Evolutionary conservation across 306 rosid species (phyloP), one percentile per base, ranked within the genome.

Genomic region (Psophocarpus tetragonolobus): DNA sequence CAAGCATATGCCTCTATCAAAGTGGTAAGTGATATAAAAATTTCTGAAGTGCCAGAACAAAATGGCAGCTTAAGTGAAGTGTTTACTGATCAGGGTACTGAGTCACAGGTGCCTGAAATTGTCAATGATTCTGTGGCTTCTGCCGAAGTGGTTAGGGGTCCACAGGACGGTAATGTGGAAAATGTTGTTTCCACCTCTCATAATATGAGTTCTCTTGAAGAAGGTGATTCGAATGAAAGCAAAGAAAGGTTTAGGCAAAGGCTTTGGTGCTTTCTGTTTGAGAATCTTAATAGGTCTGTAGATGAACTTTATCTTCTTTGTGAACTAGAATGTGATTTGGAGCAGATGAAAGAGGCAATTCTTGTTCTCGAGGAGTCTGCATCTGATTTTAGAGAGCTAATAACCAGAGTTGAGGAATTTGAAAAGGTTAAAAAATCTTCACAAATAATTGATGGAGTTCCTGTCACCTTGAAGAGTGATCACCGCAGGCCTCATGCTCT

Each of bases 271-370:
- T 95, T 91, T 87, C 91, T 95, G 51, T 95, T 95, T 85, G 98
- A 95, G 91, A 95, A 92, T 86, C 98, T 95, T 61, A 95, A 95
- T 81, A 89, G 98, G 84, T 94, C 97, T 62, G 96, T 95, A n/a
- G 98, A 95, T 85, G 98, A 95, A 77, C 92, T 95, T 76, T 95
- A 95, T 91, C 98, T 95, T 85, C 98, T 95, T 66, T 95, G 98
- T 77, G 98, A 95, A 80, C 87, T 95, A 84, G 98, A 95, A 85
- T 92, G 97, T 26, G 98, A 95, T 81, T 73, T 86, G 82, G 97
- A 88, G 85, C 97, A 95, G 93, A 95, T 95, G 98, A 92, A 89
- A 82, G 98, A 95, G 88, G 97, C 97, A 29, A 77, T 92, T 88
- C 96, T 95, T 87, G 98, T 95, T 81, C 98, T 95, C 64, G 96